These are phyloP conservation scores for Coemansia sp. DNA, from an alignment of 192 early-diverging fungal species.

Conservation along the genomic window DNA sequence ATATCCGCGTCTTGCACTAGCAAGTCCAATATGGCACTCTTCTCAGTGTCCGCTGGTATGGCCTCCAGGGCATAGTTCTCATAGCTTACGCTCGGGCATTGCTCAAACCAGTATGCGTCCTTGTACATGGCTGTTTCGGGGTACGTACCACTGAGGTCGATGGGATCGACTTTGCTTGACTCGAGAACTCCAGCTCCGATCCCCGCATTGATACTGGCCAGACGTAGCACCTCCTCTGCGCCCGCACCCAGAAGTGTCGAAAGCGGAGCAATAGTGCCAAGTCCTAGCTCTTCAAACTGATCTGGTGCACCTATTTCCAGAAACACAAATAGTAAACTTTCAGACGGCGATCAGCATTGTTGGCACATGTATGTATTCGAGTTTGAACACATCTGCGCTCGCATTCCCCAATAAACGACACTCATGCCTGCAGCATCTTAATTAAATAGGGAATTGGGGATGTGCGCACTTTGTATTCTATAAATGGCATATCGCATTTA, in stretches of 20 bases:
- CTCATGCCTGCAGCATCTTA: constrained; percentile 1
- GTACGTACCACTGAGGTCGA: not conserved
- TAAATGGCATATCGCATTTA: constrained; percentile 4
- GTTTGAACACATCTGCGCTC: constrained; percentile 3
- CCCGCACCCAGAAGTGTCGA: constrained; percentile 2
- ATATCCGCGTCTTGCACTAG: not conserved
- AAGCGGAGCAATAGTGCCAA: constrained; percentile 11
- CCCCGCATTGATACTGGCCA: constrained; percentile 12
- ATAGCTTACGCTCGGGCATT: not conserved
- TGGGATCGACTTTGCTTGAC: not conserved
- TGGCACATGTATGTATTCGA: not conserved
- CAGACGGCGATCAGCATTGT: constrained; percentile 1
- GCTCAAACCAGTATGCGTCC: constrained; percentile 8
- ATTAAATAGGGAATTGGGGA: not conserved
- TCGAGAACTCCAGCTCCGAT: constrained; percentile 12
- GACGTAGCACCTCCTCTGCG: constrained; percentile 1
- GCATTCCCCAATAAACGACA: not conserved
- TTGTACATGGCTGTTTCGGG: constrained; percentile 7
- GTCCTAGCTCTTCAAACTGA: constrained; percentile 1
- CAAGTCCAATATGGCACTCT: not conserved
- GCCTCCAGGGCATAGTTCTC: not conserved
- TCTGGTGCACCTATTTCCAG: not conserved
- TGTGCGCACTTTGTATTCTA: not conserved
- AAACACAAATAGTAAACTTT: constrained; percentile 2
- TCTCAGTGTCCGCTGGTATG: not conserved